Evolutionary conservation across 2,329 filamentous ascomycete genomes (phyloP), one percentile per base, ranked within the genome.

Genomic region (Ilyonectria sp.): DNA sequence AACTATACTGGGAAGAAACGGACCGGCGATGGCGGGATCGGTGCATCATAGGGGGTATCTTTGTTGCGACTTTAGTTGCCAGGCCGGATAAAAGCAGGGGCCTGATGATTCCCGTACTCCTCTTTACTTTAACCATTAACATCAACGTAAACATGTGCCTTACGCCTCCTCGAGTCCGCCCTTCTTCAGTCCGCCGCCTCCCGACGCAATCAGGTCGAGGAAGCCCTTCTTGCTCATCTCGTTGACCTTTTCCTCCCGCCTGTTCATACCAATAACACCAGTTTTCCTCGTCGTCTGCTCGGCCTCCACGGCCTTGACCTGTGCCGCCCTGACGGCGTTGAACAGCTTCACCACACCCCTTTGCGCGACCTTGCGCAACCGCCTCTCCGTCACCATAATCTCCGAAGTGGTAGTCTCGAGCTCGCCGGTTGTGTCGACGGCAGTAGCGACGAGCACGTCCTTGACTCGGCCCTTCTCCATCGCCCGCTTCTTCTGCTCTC

Each of bases 181-280:
- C 81, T 89, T 90, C 76, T 89, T 91, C 73, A 90, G 71, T 23
- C 84, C 85, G 1, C 89, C 88, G 11, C 89, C 89, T 21, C 89
- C 88, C 2, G 86, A 88, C 4, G 89, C 89, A 79, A 99, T 97
- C 80, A 98, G 83, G 69, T 98, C 95, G 80, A 99, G 82, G 83
- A 98, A 99, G 0, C 95, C 95, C 83, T 98, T 93, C 84, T 97
- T 97, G 80, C 93, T 97, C 91, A 99, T 96, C 86, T 98, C 95
- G 72, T 94, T 96, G 59, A 97, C 86, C 84, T 92, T 94, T 82
- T 97, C 94, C 82, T 97, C 92, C 71, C 94, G 90, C 80, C 93
- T 90, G 69, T 88, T 89, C 76, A 94, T 90, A 2, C 95, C 95
- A 35, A 97, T 88, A 0, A 97, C 85, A 4, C 94, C 93, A 68